Percentiles rank a stretch among this genome's conserved stretches.
phyloP scores from a whole-genome alignment of 1,284 basidiomycete species.

The Sporisorium scitamineum region DNA sequence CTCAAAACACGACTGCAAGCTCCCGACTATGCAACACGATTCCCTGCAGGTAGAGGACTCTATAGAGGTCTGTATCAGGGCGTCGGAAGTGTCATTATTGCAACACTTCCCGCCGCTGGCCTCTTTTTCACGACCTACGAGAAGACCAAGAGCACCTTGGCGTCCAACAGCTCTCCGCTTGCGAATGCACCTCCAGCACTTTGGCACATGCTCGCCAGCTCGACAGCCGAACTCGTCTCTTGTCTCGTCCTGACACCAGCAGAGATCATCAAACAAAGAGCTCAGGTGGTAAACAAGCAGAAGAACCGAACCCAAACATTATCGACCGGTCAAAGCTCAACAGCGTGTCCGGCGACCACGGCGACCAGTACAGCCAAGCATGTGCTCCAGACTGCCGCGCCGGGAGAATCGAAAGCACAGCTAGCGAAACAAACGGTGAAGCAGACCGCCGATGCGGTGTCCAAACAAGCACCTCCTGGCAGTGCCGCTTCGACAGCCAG shows the following conservation, averaged over 20 bases:
- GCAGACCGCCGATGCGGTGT: slow-evolving; percentile 35
- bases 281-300: slow-evolving; percentile 57
- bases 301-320: neutral
- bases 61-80: slow-evolving; percentile 94
- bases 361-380: slow-evolving; percentile 33
- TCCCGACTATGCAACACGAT: slow-evolving; percentile 76
- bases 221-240: slow-evolving; percentile 59
- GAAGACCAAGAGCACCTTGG: slow-evolving; percentile 44
- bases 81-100: slow-evolving; percentile 93
- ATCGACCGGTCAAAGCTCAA: neutral
- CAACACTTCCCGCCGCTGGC: slow-evolving; percentile 84
- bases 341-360: slow-evolving; percentile 20
- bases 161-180: slow-evolving; percentile 40
- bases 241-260: slow-evolving; percentile 61
- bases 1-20: slow-evolving; percentile 96
- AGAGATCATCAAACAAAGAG: slow-evolving; percentile 63
- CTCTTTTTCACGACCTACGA: slow-evolving; percentile 64
- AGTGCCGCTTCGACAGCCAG: slow-evolving; percentile 43
- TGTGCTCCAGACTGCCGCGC: slow-evolving; percentile 11
- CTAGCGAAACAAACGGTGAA: slow-evolving; percentile 32
- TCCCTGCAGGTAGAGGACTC: slow-evolving; percentile 81
- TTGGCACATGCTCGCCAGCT: slow-evolving; percentile 50
- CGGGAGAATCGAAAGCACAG: slow-evolving; percentile 13
- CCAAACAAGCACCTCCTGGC: slow-evolving; percentile 34
- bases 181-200: slow-evolving; percentile 41